phyloP scores from a whole-genome alignment of 257 asterid genomes.

The Scutellaria barbata region DNA sequence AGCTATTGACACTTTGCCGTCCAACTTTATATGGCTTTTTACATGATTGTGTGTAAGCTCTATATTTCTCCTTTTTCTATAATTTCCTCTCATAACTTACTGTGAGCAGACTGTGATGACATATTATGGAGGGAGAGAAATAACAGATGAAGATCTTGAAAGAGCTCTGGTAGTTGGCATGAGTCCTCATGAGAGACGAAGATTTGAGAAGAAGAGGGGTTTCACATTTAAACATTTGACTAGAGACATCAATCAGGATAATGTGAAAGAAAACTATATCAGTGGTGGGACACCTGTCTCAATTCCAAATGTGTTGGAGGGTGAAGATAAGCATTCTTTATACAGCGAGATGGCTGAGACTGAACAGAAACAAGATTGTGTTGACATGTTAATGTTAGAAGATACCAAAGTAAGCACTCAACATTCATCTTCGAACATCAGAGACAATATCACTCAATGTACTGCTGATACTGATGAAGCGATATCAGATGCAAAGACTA shows the following conservation, averaged over 20 bases:
- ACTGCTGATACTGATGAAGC: too few species aligned
- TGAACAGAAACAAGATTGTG: slow-evolving; percentile 41
- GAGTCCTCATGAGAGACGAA: slow-evolving; percentile 85
- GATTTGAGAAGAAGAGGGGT: slow-evolving; percentile 69
- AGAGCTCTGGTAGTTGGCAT: slow-evolving; percentile 83
- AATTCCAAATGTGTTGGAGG: slow-evolving; percentile 28
- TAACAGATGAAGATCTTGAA: slow-evolving; percentile 80
- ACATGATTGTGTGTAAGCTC: background rate
- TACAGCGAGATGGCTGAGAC: slow-evolving; percentile 35
- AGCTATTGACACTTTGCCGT: background rate
- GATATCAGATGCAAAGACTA: slow-evolving; percentile 32
- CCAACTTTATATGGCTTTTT: background rate
- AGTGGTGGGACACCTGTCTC: slow-evolving; percentile 26
- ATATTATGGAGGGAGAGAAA: slow-evolving; percentile 90
- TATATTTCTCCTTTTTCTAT: background rate
- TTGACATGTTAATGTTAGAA: too few species aligned
- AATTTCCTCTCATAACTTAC: slow-evolving; percentile 22
- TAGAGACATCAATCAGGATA: slow-evolving; percentile 23
- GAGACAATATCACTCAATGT: too few species aligned
- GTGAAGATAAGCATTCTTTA: slow-evolving; percentile 33
- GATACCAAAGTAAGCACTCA: too few species aligned
- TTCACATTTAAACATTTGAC: slow-evolving; percentile 48
- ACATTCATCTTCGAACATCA: too few species aligned
- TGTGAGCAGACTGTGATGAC: slow-evolving; percentile 65
- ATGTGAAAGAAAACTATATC: slow-evolving; percentile 26